phyloP scores from a whole-genome alignment of 2,329 filamentous ascomycete genomes.

The Aspergillus neotritici region DNA sequence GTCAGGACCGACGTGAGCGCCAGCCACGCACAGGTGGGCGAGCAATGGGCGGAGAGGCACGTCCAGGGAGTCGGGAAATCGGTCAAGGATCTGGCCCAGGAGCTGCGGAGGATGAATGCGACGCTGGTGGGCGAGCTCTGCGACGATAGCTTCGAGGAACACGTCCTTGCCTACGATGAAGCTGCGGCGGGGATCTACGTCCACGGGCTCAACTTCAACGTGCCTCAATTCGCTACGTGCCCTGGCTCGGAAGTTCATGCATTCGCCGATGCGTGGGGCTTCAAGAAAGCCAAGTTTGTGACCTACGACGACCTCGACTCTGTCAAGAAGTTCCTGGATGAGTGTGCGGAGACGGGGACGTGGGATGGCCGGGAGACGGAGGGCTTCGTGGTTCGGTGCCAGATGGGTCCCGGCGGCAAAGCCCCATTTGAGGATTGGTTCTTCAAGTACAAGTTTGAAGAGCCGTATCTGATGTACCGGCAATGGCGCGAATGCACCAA shows the following conservation, averaged over 20 bases:
- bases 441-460: conserved; percentile 99
- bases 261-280: conserved; percentile 90
- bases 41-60: conserved; percentile 75
- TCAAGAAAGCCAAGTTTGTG: conserved; percentile 79
- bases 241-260: conserved; percentile 74
- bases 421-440: conserved; percentile 84
- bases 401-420: conserved; percentile 48
- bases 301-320: conserved; percentile 67
- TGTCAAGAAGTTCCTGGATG: conserved; percentile 76
- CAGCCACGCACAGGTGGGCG: conserved; percentile 81
- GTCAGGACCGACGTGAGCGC: conserved; percentile 62
- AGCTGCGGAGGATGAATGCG: conserved; percentile 73
- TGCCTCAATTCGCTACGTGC: conserved; percentile 87
- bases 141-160: conserved; percentile 93
- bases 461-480: conserved; percentile 96
- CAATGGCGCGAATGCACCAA: conserved; percentile 99
- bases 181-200: conserved; percentile 86
- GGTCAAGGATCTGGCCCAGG: conserved; percentile 68
- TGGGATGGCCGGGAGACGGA: conserved; percentile 91
- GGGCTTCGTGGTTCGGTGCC: conserved; percentile 93
- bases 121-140: conserved; percentile 95
- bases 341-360: conserved; percentile 78
- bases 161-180: conserved; percentile 81
- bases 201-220: conserved; percentile 91
- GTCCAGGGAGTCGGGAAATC: conserved; percentile 71